Evolutionary conservation across 2,329 filamentous ascomycete genomes (phyloP).

Genomic region (Cladosporium phlei): DNA sequence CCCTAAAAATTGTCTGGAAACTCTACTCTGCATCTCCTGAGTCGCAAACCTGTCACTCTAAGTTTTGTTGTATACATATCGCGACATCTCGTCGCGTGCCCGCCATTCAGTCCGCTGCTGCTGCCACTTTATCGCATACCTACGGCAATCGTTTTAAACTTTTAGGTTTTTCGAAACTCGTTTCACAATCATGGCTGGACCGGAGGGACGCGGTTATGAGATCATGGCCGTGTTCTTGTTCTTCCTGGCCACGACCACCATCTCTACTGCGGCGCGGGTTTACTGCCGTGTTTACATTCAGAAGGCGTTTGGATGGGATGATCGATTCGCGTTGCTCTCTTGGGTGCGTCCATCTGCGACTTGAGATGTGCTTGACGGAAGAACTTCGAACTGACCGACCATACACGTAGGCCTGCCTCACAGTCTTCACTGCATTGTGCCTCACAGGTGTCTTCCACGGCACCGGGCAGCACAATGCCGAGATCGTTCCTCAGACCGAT

Average conservation of each 20-base stretch:
- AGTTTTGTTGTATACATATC: background rate
- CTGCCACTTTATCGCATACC: background rate
- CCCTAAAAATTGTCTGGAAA: slow-evolving; percentile 3
- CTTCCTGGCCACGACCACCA: background rate
- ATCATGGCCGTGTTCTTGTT: slow-evolving; percentile 3
- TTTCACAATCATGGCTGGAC: background rate
- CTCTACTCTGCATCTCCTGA: slow-evolving; percentile 3
- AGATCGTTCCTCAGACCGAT: slow-evolving; percentile 25
- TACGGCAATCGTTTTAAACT: background rate
- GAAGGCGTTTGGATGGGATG: slow-evolving; percentile 8
- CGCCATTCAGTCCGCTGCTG: too few relatives aligned
- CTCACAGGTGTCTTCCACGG: slow-evolving; percentile 36
- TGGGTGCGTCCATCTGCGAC: background rate
- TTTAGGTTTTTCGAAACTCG: background rate
- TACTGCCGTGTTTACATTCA: slow-evolving; percentile 1
- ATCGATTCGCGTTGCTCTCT: background rate
- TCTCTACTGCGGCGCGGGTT: background rate
- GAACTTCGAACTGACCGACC: too few relatives aligned
- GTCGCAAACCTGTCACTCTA: background rate
- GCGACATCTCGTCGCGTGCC: background rate
- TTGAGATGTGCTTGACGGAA: too few relatives aligned
- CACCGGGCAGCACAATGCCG: slow-evolving; percentile 34
- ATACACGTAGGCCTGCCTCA: background rate
- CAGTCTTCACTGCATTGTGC: slow-evolving; percentile 37
- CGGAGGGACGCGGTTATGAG: slow-evolving; percentile 1